Evolutionary conservation across 495 filamentous ascomycete species (phyloP).

Genomic region (Trichoderma erinaceum): DNA sequence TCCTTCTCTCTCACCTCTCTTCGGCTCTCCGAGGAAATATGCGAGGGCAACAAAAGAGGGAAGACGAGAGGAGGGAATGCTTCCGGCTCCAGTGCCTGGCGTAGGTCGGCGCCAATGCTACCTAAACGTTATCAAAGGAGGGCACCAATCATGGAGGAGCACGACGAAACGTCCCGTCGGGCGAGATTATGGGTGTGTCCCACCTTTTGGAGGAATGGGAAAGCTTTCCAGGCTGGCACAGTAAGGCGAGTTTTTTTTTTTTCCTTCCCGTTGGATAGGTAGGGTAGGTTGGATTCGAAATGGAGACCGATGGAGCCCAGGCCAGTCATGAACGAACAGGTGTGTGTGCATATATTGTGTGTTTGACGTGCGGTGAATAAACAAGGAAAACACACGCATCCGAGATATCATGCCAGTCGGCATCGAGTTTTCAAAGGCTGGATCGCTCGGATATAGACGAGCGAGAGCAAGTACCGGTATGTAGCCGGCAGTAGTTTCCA

Average conservation of each 20-base stretch:
- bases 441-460: too few relatives aligned
- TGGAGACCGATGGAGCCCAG: neutral
- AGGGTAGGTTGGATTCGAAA: neutral
- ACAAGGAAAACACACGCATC: too few relatives aligned
- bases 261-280: too few relatives aligned
- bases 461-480: too few relatives aligned
- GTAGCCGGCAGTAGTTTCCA: neutral
- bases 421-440: too few relatives aligned
- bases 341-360: neutral
- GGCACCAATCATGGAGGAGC: neutral
- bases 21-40: neutral
- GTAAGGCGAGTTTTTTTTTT: neutral
- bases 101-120: slow-evolving; percentile 13
- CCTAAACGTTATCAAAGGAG: slow-evolving; percentile 14
- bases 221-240: neutral
- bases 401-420: too few relatives aligned
- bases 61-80: neutral
- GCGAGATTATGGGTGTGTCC: neutral
- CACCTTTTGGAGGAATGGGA: neutral
- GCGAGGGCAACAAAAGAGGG: neutral
- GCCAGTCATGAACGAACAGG: neutral
- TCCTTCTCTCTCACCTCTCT: neutral
- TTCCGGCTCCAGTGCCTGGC: slow-evolving; percentile 6
- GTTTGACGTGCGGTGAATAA: neutral
- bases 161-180: neutral